A percentile compares a stretch with the other conserved stretches of the same genome.
These are phyloP conservation scores for Calonectria fujianensis DNA, from an alignment of 2,329 filamentous ascomycete genomes.

Conservation along the genomic window DNA sequence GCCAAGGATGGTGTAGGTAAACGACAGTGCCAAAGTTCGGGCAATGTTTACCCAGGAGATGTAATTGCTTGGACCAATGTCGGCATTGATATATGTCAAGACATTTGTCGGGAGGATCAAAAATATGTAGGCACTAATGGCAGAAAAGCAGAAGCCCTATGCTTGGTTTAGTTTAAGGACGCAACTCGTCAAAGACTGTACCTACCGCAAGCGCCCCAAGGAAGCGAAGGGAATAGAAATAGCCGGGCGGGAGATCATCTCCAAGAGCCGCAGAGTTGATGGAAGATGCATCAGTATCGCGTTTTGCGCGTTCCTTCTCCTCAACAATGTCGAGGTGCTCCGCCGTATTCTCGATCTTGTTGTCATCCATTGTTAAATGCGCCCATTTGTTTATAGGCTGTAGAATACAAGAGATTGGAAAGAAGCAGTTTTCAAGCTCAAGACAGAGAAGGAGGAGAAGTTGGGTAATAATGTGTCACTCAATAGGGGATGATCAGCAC, in stretches of 20 bases:
- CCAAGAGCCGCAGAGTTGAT: slow-evolving; percentile 60
- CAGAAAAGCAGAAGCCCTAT: slow-evolving; percentile 62
- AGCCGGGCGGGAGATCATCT: slow-evolving; percentile 60
- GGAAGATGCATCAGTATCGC: slow-evolving; percentile 55
- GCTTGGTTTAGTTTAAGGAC: not conserved
- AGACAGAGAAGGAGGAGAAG: not conserved
- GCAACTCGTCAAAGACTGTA: not conserved
- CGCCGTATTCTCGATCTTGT: slow-evolving; percentile 45
- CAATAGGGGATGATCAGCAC: slow-evolving; percentile 35
- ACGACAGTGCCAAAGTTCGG: slow-evolving; percentile 60
- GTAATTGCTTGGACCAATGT: slow-evolving; percentile 61
- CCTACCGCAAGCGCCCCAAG: slow-evolving; percentile 58
- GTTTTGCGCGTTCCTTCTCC: slow-evolving; percentile 40
- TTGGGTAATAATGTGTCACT: not conserved
- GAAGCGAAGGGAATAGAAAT: slow-evolving; percentile 60
- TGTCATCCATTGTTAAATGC: slow-evolving; percentile 39
- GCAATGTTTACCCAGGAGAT: slow-evolving; percentile 61
- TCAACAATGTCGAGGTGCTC: slow-evolving; percentile 43
- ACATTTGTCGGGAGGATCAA: slow-evolving; percentile 62
- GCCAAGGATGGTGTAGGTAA: slow-evolving; percentile 61
- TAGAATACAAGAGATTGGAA: not conserved
- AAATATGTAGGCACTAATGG: slow-evolving; percentile 62
- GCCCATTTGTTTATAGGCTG: not conserved
- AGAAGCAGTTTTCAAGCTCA: not conserved
- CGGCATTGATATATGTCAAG: slow-evolving; percentile 60